Evolutionary conservation across 1,139 yeast species (phyloP).

Genomic region (Debaryomyces robertsiae): DNA sequence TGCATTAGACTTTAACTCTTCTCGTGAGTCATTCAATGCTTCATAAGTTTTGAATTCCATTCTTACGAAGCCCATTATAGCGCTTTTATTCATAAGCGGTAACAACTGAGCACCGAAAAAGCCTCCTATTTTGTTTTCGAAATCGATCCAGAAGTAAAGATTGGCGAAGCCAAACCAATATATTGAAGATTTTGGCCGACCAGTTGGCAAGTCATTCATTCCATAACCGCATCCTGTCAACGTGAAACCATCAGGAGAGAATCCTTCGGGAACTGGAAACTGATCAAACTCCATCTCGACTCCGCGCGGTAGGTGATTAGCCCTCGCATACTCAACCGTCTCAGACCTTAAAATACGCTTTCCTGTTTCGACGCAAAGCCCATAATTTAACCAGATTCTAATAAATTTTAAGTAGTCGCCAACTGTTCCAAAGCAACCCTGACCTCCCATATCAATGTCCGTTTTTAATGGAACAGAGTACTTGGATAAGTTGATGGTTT

Average conservation of each 20-base stretch:
- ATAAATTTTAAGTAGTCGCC: conserved; percentile 47
- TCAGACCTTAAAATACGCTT: conserved; percentile 31
- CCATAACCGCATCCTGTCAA: conserved; percentile 78
- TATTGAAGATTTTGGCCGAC: conserved; percentile 41
- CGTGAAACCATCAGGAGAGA: conserved; percentile 76
- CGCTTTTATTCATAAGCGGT: conserved; percentile 28
- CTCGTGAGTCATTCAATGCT: conserved; percentile 14
- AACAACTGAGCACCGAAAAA: conserved; percentile 44
- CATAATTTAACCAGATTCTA: conserved; percentile 49
- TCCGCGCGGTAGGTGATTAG: conserved; percentile 38
- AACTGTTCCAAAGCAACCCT: conserved; percentile 48
- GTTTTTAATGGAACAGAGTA: conserved; percentile 28
- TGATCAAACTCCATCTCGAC: conserved; percentile 23
- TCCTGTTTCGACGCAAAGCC: conserved; percentile 43
- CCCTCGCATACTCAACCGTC: conserved; percentile 34
- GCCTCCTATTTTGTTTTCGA: conserved; percentile 44
- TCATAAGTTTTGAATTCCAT: conserved; percentile 24
- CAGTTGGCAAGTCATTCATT: conserved; percentile 33
- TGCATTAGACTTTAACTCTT: conserved; percentile 1
- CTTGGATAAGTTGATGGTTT: conserved; percentile 18
- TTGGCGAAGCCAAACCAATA: conserved; percentile 53
- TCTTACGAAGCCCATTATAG: conserved; percentile 18
- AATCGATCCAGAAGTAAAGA: conserved; percentile 49
- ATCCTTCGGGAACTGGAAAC: conserved; percentile 17
- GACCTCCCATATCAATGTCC: conserved; percentile 50